phyloP scores from a whole-genome alignment of 2,329 filamentous ascomycete species.

The Trichoderma semiorbis region DNA sequence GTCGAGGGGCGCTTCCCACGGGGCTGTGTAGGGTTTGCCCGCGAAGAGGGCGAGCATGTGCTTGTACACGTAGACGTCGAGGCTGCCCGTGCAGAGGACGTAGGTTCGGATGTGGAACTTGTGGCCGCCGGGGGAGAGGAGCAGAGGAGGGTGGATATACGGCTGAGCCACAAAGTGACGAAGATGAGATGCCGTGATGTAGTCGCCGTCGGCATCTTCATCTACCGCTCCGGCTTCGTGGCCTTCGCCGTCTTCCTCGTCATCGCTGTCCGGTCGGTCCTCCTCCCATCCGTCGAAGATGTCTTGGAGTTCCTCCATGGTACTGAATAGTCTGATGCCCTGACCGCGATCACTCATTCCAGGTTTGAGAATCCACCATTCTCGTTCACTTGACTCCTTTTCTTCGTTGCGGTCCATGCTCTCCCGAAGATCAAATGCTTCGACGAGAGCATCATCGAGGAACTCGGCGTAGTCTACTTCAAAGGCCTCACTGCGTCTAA shows the following conservation, averaged over 20 bases:
- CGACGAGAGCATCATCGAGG: constrained; percentile 84
- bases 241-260: constrained; percentile 45
- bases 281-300: constrained; percentile 94
- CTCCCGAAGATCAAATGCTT: constrained; percentile 81
- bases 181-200: constrained; percentile 82
- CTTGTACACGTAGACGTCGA: constrained; percentile 81
- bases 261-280: constrained; percentile 61
- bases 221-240: constrained; percentile 31
- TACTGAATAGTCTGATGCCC: constrained; percentile 85
- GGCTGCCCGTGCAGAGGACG: constrained; percentile 73
- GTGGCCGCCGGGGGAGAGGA: constrained; percentile 54
- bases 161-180: constrained; percentile 95
- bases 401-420: constrained; percentile 66
- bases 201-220: constrained; percentile 39
- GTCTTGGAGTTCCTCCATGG: constrained; percentile 73
- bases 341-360: constrained; percentile 96
- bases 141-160: constrained; percentile 84
- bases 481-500: constrained; percentile 78
- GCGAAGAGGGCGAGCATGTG: constrained; percentile 95
- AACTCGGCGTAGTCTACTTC: constrained; percentile 98
- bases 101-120: constrained; percentile 98
- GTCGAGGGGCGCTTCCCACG: constrained; percentile 48
- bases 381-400: constrained; percentile 39
- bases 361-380: constrained; percentile 99
- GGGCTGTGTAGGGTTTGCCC: constrained; percentile 65